Conservation (phyloP, 352 stramenopile species). For the Aphanomyces astaci region DNA sequence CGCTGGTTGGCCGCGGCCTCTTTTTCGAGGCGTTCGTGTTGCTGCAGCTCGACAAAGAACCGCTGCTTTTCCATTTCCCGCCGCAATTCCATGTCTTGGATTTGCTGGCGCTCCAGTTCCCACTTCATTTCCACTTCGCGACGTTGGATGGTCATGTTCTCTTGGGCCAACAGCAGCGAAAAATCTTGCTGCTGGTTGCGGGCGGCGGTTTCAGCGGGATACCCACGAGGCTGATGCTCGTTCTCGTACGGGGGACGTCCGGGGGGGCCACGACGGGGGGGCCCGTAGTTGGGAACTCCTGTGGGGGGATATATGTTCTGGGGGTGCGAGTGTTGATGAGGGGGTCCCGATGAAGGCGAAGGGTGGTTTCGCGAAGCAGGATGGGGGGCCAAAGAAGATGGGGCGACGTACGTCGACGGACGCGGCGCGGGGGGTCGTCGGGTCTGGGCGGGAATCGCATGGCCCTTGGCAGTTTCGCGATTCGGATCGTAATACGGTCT, state of each 20-base stretch:
- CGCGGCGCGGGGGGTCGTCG: no score
- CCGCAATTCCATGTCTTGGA: constrained; percentile 3
- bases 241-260: no score
- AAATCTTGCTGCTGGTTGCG: neutral
- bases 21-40: neutral
- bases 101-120: neutral
- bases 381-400: neutral
- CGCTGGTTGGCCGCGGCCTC: neutral
- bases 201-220: neutral
- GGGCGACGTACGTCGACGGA: no score
- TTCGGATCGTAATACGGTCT: neutral
- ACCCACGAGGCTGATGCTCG: neutral
- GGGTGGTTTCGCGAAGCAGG: neutral
- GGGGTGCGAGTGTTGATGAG: no score
- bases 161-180: neutral
- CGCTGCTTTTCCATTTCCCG: constrained; percentile 1
- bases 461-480: neutral
- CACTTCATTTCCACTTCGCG: neutral
- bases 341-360: neutral
- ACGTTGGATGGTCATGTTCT: neutral
- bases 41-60: constrained; percentile 1
- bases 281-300: neutral
- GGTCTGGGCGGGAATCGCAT: constrained; percentile 1
- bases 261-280: neutral
- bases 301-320: neutral